Base-by-base conservation (phyloP, 2,329 filamentous ascomycete genomes). In the Didymella lethalis region DNA sequence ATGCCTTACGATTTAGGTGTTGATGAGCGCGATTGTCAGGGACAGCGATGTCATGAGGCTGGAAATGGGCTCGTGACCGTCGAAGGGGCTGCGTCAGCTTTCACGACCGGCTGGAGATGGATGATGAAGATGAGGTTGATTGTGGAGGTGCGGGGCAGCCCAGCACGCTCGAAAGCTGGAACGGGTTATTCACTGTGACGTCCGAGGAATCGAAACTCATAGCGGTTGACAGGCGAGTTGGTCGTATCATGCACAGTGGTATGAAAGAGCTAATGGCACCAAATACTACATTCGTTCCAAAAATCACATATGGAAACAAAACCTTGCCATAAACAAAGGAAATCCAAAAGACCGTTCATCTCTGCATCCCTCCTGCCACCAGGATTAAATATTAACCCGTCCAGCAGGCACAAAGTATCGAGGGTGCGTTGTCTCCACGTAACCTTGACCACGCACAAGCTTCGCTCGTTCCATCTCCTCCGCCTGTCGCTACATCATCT, bases 301-400 rank as follows among this genome's bases (percentile, higher is more conserved):
- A 36, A 40, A 7, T 20, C 18, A 54, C 45, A 48, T 38, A 41
- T 41, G 40, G 41, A 58, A 54, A 28, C 23, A 57, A 53, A 12
- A 46, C 31, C 40, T 50, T 16, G 38, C 26, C 31, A n/a, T 3
- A 26, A 8, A 53, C 52, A 48, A 52, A 52, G n/a, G 23, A 48
- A 44, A 34, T 23, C 28, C 36, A 46, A 44, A 50, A 12, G 38
- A 41, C 28, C 51, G 7, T 28, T 31, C n/a, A 49, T 40, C 44
- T 52, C 52, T 40, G n/a, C 43, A 45, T 20, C 43, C 16, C 52
- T 56, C 40, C 38, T 44, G 36, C 51, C 47, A 25, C 29, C 57
- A 53, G 52, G 52, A 60, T 53, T 56, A 56, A 25, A 10, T n/a
- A 52, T 60, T 56, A 60, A 53, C 57, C 52, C 57, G 53, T 60